These are phyloP conservation scores for Brettanomyces nanus DNA, from an alignment of 805 yeast species.

Conservation along the genomic window DNA sequence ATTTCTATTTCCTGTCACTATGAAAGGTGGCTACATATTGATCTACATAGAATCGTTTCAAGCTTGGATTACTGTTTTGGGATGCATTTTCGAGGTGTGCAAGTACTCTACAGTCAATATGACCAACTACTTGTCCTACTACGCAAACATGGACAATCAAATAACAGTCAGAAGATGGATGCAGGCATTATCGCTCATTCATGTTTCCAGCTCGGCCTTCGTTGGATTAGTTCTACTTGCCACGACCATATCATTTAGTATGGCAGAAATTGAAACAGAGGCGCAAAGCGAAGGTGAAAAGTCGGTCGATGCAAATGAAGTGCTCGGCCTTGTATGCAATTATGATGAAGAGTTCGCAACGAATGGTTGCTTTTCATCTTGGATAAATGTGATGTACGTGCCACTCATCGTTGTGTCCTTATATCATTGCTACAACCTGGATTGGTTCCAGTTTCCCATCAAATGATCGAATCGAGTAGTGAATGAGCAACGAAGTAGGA, in stretches of 20 bases:
- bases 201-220: conserved; percentile 10
- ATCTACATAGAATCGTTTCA: conserved; percentile 8
- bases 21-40: not conserved
- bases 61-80: conserved; percentile 14
- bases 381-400: conserved; percentile 7
- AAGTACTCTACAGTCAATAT: conserved; percentile 15
- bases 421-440: conserved; percentile 7
- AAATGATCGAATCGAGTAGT: too few relatives aligned
- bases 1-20: not conserved
- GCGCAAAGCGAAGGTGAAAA: too few relatives aligned
- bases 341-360: too few relatives aligned
- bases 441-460: conserved; percentile 1
- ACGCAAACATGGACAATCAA: conserved; percentile 1
- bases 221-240: conserved; percentile 14
- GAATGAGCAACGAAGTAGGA: too few relatives aligned
- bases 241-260: conserved; percentile 9
- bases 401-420: conserved; percentile 14
- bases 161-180: not conserved
- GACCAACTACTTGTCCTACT: conserved; percentile 10
- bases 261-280: too few relatives aligned
- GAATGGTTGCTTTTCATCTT: too few relatives aligned
- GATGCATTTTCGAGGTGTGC: conserved; percentile 18
- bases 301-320: too few relatives aligned
- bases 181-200: conserved; percentile 4
- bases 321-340: too few relatives aligned